Conservation (phyloP, 305 asterid species). For the Fraxinus baroniana region DNA sequence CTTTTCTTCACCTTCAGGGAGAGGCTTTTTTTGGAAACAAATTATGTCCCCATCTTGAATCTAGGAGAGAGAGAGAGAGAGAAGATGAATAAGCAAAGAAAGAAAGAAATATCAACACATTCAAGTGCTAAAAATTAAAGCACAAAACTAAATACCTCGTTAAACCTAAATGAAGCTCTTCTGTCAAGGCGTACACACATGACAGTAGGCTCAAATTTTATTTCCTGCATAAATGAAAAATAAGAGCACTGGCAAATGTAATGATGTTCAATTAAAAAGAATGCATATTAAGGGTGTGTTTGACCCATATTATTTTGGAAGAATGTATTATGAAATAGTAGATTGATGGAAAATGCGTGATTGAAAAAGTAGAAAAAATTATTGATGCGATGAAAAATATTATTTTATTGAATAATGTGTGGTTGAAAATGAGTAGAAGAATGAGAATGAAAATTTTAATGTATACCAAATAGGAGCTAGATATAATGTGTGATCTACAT, state of each 20-base stretch:
- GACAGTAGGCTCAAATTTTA: slow-evolving; percentile 86
- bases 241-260: slow-evolving; percentile 11
- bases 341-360: too few relatives aligned
- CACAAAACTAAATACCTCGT: slow-evolving; percentile 56
- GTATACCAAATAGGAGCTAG: too few relatives aligned
- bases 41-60: slow-evolving; percentile 96
- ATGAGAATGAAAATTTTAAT: too few relatives aligned
- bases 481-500: slow-evolving; percentile 12
- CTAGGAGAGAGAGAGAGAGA: slow-evolving; percentile 28
- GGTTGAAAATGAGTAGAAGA: too few relatives aligned
- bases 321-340: too few relatives aligned
- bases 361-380: too few relatives aligned
- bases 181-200: slow-evolving; percentile 94
- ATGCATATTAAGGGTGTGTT: slow-evolving; percentile 14
- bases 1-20: slow-evolving; percentile 54
- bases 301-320: too few relatives aligned
- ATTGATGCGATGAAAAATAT: too few relatives aligned
- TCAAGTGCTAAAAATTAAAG: background rate
- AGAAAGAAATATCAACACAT: background rate
- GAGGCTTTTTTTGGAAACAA: slow-evolving; percentile 79
- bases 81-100: slow-evolving; percentile 18
- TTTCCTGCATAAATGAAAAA: slow-evolving; percentile 55
- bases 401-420: too few relatives aligned
- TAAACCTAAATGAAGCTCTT: slow-evolving; percentile 62
- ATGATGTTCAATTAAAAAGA: background rate